Conservation (phyloP, 495 filamentous ascomycete species). For the Rostrohypoxylon terebratum region DNA sequence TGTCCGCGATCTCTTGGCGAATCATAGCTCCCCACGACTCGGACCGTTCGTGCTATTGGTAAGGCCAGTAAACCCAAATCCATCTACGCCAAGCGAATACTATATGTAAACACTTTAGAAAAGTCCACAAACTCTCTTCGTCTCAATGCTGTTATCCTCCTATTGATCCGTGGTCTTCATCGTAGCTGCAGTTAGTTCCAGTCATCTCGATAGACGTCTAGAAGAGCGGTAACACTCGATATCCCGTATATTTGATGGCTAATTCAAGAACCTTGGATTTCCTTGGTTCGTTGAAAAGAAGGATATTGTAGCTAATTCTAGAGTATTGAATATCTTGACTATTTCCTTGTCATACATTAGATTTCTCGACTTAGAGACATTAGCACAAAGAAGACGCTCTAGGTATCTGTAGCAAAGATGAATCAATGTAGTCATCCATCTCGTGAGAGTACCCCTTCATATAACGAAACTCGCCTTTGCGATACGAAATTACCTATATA, state of each 20-base stretch:
- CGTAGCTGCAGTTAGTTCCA: neutral
- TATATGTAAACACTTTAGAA: neutral
- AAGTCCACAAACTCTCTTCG: neutral
- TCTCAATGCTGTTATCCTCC: neutral
- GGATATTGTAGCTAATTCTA: neutral
- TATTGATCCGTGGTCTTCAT: neutral
- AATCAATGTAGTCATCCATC: neutral
- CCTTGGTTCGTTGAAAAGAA: neutral
- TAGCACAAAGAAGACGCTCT: neutral
- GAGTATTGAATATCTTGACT: neutral
- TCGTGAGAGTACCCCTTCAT: neutral
- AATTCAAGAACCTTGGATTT: neutral
- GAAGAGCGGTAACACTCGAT: neutral
- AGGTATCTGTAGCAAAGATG: constrained; percentile 4
- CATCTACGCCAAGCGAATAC: neutral
- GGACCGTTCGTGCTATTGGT: neutral
- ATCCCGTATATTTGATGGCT: neutral
- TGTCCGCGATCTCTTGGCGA: neutral
- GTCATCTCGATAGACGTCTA: neutral
- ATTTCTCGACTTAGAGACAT: constrained; percentile 2
- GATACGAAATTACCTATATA: too few species aligned
- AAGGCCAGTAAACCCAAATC: neutral
- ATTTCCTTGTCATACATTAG: neutral
- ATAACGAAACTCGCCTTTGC: neutral
- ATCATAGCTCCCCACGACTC: neutral